phyloP scores from a whole-genome alignment of 192 early-diverging fungal species.

The Backusella morwellensis region DNA sequence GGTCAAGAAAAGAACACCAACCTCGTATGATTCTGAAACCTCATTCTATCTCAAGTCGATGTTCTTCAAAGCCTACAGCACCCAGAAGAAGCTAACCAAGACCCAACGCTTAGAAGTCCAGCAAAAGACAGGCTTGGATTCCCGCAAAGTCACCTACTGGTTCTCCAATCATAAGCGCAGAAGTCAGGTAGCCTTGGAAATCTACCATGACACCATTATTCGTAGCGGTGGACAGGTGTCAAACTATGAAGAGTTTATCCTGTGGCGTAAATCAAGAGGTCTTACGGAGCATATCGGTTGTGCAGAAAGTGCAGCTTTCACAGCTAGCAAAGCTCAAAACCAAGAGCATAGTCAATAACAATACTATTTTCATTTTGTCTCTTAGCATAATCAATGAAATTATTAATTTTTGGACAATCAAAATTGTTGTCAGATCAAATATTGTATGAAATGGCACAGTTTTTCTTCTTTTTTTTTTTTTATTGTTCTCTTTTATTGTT shows the following conservation, averaged over 20 bases:
- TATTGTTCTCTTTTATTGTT: not conserved
- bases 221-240: not conserved
- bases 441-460: not conserved
- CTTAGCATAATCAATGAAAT: not conserved
- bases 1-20: not conserved
- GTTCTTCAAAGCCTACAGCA: conserved; percentile 11
- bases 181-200: not conserved
- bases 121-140: conserved; percentile 13
- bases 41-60: conserved; percentile 10
- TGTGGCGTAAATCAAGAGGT: not conserved
- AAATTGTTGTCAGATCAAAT: too few species aligned
- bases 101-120: conserved; percentile 8
- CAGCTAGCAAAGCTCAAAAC: not conserved
- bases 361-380: not conserved
- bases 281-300: not conserved
- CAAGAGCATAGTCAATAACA: not conserved
- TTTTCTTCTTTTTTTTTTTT: not conserved
- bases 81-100: conserved; percentile 15
- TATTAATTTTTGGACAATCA: too few species aligned
- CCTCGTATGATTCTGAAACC: conserved; percentile 4
- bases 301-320: not conserved
- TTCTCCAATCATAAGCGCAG: conserved; percentile 31
- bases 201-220: not conserved
- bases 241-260: not conserved
- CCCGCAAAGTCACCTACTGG: conserved; percentile 30